These are phyloP conservation scores for Ophiosphaerella herpotricha DNA, from an alignment of 2,329 filamentous ascomycete genomes.

Conservation along the genomic window DNA sequence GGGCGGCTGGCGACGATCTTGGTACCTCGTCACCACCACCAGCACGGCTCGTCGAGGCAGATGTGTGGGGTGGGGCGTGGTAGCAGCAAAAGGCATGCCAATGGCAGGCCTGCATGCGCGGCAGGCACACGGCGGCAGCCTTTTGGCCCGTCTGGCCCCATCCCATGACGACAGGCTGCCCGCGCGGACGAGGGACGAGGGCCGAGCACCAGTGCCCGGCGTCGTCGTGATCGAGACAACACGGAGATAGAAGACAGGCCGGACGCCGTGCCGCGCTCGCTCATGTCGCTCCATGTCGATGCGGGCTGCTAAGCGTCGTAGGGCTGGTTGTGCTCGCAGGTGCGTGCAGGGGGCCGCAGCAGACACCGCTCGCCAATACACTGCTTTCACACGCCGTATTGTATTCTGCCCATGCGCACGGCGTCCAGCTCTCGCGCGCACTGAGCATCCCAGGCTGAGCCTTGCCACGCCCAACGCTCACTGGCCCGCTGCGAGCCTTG, in stretches of 20 bases:
- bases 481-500: constrained; percentile 31
- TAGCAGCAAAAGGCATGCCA: background rate
- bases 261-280: constrained; percentile 14
- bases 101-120: background rate
- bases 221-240: background rate
- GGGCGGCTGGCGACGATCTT: constrained; percentile 6
- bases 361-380: constrained; percentile 32
- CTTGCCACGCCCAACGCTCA: constrained; percentile 27
- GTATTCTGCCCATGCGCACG: constrained; percentile 19
- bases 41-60: background rate
- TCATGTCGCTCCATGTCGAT: too few species aligned
- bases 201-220: background rate
- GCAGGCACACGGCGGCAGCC: background rate
- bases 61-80: background rate
- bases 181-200: background rate
- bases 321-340: constrained; percentile 24
- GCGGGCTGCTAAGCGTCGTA: constrained; percentile 26
- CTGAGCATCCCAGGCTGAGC: constrained; percentile 16
- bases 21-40: background rate
- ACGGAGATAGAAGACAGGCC: constrained; percentile 26
- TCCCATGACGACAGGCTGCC: constrained; percentile 10
- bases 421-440: constrained; percentile 27
- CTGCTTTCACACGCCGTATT: constrained; percentile 19
- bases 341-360: constrained; percentile 14
- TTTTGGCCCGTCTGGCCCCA: constrained; percentile 10